Evolutionary conservation across 1,284 basidiomycete species (phyloP).

Genomic region (Blastosporella zonata): DNA sequence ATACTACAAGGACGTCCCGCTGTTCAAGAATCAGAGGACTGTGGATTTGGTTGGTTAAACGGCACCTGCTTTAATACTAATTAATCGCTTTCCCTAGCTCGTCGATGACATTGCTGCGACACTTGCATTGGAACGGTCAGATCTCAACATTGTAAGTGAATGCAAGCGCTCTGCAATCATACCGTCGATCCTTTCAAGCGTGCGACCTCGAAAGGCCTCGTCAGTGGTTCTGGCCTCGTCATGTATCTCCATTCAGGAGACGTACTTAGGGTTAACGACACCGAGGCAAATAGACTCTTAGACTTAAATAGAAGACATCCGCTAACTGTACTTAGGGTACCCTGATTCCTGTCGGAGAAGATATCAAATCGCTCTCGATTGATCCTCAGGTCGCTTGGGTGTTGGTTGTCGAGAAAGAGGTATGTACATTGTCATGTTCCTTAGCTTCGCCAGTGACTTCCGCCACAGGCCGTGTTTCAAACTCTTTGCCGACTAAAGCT

Average conservation of each 20-base stretch:
- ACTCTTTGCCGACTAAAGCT: conserved; percentile 65
- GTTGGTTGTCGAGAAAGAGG: conserved; percentile 91
- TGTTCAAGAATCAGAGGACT: conserved; percentile 72
- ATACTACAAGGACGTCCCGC: conserved; percentile 77
- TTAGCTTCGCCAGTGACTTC: neutral
- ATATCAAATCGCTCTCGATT: conserved; percentile 59
- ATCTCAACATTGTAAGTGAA: conserved; percentile 70
- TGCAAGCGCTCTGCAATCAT: neutral
- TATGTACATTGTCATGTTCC: conserved; percentile 26
- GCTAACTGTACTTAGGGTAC: conserved; percentile 45
- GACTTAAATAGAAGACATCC: neutral
- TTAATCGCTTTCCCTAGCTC: conserved; percentile 47
- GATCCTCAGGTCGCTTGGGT: conserved; percentile 65
- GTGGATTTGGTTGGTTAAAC: conserved; percentile 64
- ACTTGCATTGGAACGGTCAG: conserved; percentile 65
- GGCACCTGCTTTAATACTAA: neutral
- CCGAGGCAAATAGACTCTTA: conserved; percentile 46
- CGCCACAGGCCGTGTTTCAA: conserved; percentile 80
- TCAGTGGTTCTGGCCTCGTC: conserved; percentile 63
- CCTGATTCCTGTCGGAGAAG: conserved; percentile 74
- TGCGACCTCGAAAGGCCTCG: conserved; percentile 83
- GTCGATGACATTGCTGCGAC: conserved; percentile 88
- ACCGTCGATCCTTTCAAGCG: conserved; percentile 44
- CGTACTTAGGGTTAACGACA: conserved; percentile 45
- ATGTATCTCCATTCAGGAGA: conserved; percentile 61